Conservation (phyloP, 768 basidiomycete species). For the Pulveroboletus sp. region DNA sequence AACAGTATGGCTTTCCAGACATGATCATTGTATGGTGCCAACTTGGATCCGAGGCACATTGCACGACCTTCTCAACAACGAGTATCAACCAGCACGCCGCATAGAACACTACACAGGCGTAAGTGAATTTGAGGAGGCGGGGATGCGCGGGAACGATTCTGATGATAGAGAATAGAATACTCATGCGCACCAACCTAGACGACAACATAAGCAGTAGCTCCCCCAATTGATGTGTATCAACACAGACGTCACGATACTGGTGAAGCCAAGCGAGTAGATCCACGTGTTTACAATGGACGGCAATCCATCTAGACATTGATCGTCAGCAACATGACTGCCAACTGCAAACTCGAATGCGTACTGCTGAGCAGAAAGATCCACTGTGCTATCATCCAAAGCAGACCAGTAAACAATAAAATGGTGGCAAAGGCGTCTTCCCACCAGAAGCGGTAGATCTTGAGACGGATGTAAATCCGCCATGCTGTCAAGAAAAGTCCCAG, state of each 20-base stretch:
- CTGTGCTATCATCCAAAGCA: constrained; percentile 8
- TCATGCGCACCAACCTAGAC: constrained; percentile 16
- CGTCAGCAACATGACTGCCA: neutral
- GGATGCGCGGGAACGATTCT: constrained; percentile 8
- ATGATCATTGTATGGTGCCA: constrained; percentile 5
- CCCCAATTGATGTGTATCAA: neutral
- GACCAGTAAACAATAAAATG: constrained; percentile 7
- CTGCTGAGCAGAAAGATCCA: constrained; percentile 9
- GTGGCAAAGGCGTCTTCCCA: constrained; percentile 21
- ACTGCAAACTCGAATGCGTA: neutral
- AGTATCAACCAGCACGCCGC: constrained; percentile 5
- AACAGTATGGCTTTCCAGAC: constrained; percentile 11
- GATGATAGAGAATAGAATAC: constrained; percentile 19
- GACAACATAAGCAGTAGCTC: neutral
- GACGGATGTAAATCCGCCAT: constrained; percentile 19
- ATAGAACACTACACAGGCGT: constrained; percentile 7
- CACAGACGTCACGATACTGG: constrained; percentile 7
- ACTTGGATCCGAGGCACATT: constrained; percentile 5
- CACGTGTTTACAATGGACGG: constrained; percentile 7
- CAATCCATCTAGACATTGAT: constrained; percentile 2
- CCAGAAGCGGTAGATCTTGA: constrained; percentile 16
- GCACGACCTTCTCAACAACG: constrained; percentile 4
- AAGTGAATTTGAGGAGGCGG: constrained; percentile 8
- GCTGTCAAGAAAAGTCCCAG: constrained; percentile 14
- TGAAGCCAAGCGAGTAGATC: constrained; percentile 12